phyloP scores from a whole-genome alignment of 2,329 filamentous ascomycete genomes.

The Fusarium globosum region DNA sequence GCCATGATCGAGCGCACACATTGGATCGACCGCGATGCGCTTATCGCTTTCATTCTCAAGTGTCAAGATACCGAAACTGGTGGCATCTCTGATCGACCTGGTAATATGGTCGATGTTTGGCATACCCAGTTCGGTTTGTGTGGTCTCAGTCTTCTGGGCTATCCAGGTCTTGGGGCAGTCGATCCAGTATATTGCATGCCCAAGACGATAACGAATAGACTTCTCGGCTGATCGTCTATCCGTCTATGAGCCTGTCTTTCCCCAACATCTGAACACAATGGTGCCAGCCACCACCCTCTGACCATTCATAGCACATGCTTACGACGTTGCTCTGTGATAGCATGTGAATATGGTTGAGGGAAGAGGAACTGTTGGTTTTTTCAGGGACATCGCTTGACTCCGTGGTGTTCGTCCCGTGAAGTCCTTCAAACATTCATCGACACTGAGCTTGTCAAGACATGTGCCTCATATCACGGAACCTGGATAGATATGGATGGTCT shows the following conservation, averaged over 20 bases:
- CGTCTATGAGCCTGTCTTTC: neutral
- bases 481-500: neutral
- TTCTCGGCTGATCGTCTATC: conserved; percentile 55
- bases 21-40: conserved; percentile 89
- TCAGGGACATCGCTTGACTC: conserved; percentile 42
- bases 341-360: conserved; percentile 78
- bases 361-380: conserved; percentile 56
- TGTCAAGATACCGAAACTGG: conserved; percentile 89
- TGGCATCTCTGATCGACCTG: conserved; percentile 89
- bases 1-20: conserved; percentile 88
- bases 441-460: neutral
- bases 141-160: conserved; percentile 85
- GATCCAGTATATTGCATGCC: conserved; percentile 92
- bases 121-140: conserved; percentile 92
- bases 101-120: conserved; percentile 97
- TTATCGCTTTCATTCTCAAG: conserved; percentile 83
- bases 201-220: conserved; percentile 70
- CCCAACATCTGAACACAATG: neutral
- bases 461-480: neutral
- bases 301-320: conserved; percentile 77
- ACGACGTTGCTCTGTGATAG: conserved; percentile 59
- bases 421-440: conserved; percentile 42
- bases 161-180: conserved; percentile 80
- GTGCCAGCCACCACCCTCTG: conserved; percentile 59
- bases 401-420: conserved; percentile 44